Conservation (phyloP, 768 basidiomycete genomes). For the Strobilomyces dryophilus region DNA sequence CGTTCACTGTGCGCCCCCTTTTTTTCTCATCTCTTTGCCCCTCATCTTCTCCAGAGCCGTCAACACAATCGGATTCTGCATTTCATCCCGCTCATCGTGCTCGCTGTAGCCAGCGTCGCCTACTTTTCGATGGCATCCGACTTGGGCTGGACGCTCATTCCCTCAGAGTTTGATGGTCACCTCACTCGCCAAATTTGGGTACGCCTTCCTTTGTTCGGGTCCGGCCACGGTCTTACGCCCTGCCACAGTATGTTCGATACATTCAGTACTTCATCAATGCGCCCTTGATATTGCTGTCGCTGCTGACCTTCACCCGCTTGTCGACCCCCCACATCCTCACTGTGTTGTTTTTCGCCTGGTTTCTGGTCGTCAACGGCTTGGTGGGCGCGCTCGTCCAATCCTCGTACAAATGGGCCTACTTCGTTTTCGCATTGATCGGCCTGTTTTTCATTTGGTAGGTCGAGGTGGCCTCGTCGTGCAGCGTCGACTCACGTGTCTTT, state of each 20-base stretch:
- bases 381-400: conserved; percentile 48
- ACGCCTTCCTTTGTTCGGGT: conserved; percentile 2
- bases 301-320: conserved; percentile 45
- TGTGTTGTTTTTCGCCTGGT: conserved; percentile 35
- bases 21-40: not conserved
- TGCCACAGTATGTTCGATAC: conserved; percentile 45
- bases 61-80: conserved; percentile 46
- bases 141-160: conserved; percentile 45
- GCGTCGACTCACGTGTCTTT: not conserved
- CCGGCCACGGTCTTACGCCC: not conserved
- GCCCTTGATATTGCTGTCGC: conserved; percentile 44
- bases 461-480: conserved; percentile 8
- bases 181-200: conserved; percentile 43
- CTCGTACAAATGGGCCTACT: conserved; percentile 54
- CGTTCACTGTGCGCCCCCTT: conserved; percentile 20
- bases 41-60: conserved; percentile 23
- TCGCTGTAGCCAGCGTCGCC: conserved; percentile 41
- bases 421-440: conserved; percentile 41
- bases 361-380: conserved; percentile 43
- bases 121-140: conserved; percentile 57
- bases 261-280: conserved; percentile 57
- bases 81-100: conserved; percentile 43
- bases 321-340: conserved; percentile 46
- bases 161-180: conserved; percentile 30
- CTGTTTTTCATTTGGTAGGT: conserved; percentile 49